Base-by-base conservation (phyloP, 2,329 filamentous ascomycete species). In the Ilyonectria mors-panacis region DNA sequence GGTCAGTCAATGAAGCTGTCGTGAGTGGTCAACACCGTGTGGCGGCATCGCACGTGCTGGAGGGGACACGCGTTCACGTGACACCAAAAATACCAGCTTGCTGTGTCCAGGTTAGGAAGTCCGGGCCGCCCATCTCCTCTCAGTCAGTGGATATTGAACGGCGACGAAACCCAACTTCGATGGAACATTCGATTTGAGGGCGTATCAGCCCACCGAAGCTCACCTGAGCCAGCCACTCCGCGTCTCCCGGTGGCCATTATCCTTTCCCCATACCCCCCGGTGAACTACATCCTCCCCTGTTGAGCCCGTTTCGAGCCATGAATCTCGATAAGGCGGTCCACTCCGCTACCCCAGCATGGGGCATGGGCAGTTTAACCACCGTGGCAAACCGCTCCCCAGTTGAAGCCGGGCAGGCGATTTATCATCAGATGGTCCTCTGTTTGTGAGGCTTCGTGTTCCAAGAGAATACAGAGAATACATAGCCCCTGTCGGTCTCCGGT, bases 21-120 rank as follows among this genome's bases (percentile, higher is more conserved):
- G 28, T 63, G 44, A 61, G 70, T 70, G 71, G 70, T 68, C 56
- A 63, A 54, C 48, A 35, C 33, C 37, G 48, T 60, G 37, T 54
- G 30, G 44, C 50, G 51, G 30, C 28, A 50, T 50, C 21, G 51
- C 58, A 62, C 60, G 48, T 59, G 59, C 48, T 44, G 42, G 42
- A 48, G 47, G 13, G 33, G 37, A 63, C 67, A 39, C 61, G 50
- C 51, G 9, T 6, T 73, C 73, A 76, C 72, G 74, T 75, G 73
- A 69, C 15, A 2, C 12, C 1, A 15, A 66, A 10, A 6, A 17
- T n/a, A 39, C 48, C 48, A n/a, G 26, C 9, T 56, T 37, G 15
- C 28, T 47, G 21, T 12, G 26, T 33, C 28, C 42, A 28, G 37
- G 50, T 67, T 65, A 55, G 67, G 61, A 60, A 68, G 48, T 55